A percentile compares a stretch with the other conserved stretches of the same genome.
Evolutionary conservation across 352 stramenopile species (phyloP).

Genomic region (Globisporangium rhizosaccharum): DNA sequence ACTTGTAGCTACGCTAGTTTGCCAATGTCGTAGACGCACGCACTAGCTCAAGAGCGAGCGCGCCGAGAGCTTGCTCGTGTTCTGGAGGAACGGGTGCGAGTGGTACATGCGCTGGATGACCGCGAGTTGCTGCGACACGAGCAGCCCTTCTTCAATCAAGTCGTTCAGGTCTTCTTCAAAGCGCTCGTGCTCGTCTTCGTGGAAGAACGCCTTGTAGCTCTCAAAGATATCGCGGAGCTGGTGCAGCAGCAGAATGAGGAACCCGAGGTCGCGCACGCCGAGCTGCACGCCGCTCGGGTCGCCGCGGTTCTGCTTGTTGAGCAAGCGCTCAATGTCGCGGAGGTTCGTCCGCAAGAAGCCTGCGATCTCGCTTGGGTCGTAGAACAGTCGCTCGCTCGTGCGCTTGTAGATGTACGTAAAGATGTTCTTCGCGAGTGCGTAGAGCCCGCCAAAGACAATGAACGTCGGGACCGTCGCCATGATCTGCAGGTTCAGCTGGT

Average conservation of each 20-base stretch:
- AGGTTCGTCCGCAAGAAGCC: conserved; percentile 75
- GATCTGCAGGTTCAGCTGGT: conserved; percentile 85
- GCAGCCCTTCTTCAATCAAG: conserved; percentile 65
- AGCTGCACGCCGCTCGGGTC: conserved; percentile 27
- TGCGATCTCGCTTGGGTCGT: conserved; percentile 70
- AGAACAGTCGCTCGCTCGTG: conserved; percentile 73
- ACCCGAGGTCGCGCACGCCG: conserved; percentile 57
- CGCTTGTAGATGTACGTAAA: conserved; percentile 74
- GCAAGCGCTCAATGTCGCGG: conserved; percentile 74
- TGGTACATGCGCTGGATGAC: conserved; percentile 88
- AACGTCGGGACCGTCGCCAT: conserved; percentile 83
- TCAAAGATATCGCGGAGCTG: conserved; percentile 76
- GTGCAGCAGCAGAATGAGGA: conserved; percentile 69
- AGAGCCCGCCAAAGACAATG: conserved; percentile 66
- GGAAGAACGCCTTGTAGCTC: conserved; percentile 60
- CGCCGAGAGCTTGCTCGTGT: conserved; percentile 32
- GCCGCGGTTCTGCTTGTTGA: conserved; percentile 77
- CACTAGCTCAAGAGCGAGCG: conserved; percentile 33
- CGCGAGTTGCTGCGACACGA: conserved; percentile 75
- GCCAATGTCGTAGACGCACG: not conserved
- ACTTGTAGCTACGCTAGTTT: conserved; percentile 1
- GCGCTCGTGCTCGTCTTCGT: conserved; percentile 74
- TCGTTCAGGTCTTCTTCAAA: conserved; percentile 83
- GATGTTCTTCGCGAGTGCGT: conserved; percentile 46
- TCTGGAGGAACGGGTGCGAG: conserved; percentile 74